Percentiles rank a stretch among this genome's conserved stretches.
Conservation (phyloP, 228 moss, liverwort and hornwort genomes). For the Sphagnum magellanicum region DNA sequence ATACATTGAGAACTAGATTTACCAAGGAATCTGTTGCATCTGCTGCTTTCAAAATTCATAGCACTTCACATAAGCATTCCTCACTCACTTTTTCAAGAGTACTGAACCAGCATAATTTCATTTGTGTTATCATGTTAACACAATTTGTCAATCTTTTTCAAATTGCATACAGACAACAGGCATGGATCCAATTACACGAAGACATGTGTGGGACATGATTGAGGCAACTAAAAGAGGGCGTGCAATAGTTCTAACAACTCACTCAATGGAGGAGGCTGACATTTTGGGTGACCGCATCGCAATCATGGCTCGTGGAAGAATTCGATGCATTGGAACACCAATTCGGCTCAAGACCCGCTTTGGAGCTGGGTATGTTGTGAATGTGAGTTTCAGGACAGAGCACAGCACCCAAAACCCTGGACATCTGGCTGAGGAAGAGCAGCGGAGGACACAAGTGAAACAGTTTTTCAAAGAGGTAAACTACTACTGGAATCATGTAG, state of each 20-base stretch:
- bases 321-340: slow-evolving; percentile 87
- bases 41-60: no score
- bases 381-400: slow-evolving; percentile 85
- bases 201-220: slow-evolving; percentile 98
- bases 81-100: no score
- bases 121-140: no score
- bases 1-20: no score
- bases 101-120: no score
- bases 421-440: slow-evolving; percentile 46
- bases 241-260: slow-evolving; percentile 94
- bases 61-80: no score
- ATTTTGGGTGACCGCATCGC: slow-evolving; percentile 91
- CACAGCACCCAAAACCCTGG: slow-evolving; percentile 34
- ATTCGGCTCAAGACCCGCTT: slow-evolving; percentile 92
- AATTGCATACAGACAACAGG: slow-evolving; percentile 70
- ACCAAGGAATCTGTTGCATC: no score
- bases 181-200: slow-evolving; percentile 92
- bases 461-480: slow-evolving; percentile 58
- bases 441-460: slow-evolving; percentile 49
- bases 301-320: slow-evolving; percentile 88
- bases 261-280: slow-evolving; percentile 99
- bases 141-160: background rate
- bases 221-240: slow-evolving; percentile 87
- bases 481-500: no score
- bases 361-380: slow-evolving; percentile 91